Conservation (phyloP, 1,284 basidiomycete genomes). For the Hortiboletus rubellus region DNA sequence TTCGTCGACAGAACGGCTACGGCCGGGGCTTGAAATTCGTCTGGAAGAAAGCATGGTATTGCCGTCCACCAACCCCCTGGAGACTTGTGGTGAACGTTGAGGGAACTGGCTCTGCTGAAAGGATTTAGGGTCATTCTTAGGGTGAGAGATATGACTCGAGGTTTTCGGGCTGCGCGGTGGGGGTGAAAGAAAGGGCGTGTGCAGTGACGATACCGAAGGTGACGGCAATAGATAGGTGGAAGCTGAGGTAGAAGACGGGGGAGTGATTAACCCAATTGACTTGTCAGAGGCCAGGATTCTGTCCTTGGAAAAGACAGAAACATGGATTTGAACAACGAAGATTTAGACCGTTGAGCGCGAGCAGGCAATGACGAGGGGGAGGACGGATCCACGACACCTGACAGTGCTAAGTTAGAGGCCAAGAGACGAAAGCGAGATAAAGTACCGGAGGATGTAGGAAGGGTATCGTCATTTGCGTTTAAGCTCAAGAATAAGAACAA, state of each 20-base stretch:
- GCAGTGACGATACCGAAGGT: conserved; percentile 16
- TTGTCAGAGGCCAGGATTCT: conserved; percentile 37
- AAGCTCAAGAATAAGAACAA: conserved; percentile 91
- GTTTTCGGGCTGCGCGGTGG: conserved; percentile 28
- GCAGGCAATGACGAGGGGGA: conserved; percentile 33
- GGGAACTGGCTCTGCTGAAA: conserved; percentile 10
- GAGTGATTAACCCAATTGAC: conserved; percentile 62
- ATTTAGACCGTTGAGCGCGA: conserved; percentile 38
- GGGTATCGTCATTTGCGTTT: conserved; percentile 92
- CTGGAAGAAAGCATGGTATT: conserved; percentile 19
- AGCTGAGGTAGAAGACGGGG: conserved; percentile 39
- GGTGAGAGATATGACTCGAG: conserved; percentile 2
- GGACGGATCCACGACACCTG: conserved; percentile 41
- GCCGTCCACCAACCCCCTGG: conserved; percentile 3
- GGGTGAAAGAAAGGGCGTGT: conserved; percentile 24
- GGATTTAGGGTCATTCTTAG: conserved; percentile 7
- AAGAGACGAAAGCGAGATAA: conserved; percentile 2
- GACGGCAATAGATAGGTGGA: conserved; percentile 26
- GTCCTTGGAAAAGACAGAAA: conserved; percentile 47
- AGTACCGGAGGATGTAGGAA: conserved; percentile 61
- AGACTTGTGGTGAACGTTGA: conserved; percentile 16
- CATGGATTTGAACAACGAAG: conserved; percentile 66
- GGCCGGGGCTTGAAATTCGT: conserved; percentile 12
- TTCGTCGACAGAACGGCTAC: conserved; percentile 13
- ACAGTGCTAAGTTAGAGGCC: neutral